Percentiles rank a stretch among this genome's conserved stretches.
phyloP scores from a whole-genome alignment of 1,284 basidiomycete species.

The Ustilago esculenta region DNA sequence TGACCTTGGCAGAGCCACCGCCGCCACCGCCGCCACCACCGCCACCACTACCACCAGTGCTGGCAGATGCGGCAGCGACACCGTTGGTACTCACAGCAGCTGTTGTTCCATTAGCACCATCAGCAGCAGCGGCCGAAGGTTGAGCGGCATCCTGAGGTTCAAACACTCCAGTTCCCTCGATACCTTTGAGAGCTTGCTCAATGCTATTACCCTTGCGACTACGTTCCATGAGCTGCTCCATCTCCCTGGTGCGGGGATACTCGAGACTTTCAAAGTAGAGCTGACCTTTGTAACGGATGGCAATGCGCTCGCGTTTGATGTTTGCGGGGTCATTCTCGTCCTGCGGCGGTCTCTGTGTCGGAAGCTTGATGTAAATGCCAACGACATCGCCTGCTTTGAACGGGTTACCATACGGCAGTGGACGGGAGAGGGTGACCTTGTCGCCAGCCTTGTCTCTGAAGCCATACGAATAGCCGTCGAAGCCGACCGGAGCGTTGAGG shows the following conservation, averaged over 20 bases:
- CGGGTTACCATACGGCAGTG: slow-evolving; percentile 75
- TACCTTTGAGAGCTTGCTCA: slow-evolving; percentile 32
- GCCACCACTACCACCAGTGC: neutral
- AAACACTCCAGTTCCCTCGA: slow-evolving; percentile 36
- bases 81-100: slow-evolving; percentile 2
- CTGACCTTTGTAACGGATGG: slow-evolving; percentile 95
- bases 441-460: slow-evolving; percentile 90
- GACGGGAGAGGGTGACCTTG: slow-evolving; percentile 84
- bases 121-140: neutral
- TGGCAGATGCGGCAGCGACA: neutral
- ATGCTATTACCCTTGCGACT: slow-evolving; percentile 56
- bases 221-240: slow-evolving; percentile 74
- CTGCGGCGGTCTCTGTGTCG: slow-evolving; percentile 66
- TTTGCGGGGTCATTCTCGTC: slow-evolving; percentile 46
- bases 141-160: slow-evolving; percentile 7
- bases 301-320: slow-evolving; percentile 66
- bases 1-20: slow-evolving; percentile 36
- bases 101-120: slow-evolving; percentile 7
- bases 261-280: slow-evolving; percentile 95
- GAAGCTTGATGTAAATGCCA: slow-evolving; percentile 91
- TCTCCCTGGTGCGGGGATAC: slow-evolving; percentile 90
- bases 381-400: slow-evolving; percentile 87
- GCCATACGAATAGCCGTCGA: slow-evolving; percentile 93
- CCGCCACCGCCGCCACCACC: slow-evolving; percentile 1
- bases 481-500: slow-evolving; percentile 88